These are phyloP conservation scores for Tuber magnatum DNA, from an alignment of 495 filamentous ascomycete species.

Conservation along the genomic window DNA sequence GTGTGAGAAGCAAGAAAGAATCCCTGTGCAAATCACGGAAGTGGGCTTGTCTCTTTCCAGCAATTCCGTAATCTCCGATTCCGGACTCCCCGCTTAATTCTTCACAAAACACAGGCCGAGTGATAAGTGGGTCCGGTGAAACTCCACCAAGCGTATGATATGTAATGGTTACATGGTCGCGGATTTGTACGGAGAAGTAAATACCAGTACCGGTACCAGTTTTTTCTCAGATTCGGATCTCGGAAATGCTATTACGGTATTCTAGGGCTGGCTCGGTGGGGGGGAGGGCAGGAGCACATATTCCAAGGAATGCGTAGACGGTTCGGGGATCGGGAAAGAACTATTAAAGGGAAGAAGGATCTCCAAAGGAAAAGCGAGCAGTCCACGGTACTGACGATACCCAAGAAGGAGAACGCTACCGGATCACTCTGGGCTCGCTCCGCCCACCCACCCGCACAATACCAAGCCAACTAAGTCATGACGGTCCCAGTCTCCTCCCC, in stretches of 20 bases:
- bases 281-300: background rate
- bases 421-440: background rate
- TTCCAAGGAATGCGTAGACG: background rate
- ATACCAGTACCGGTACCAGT: background rate
- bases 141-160: background rate
- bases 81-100: background rate
- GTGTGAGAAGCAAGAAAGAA: background rate
- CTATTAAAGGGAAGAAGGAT: background rate
- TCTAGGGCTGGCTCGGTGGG: background rate
- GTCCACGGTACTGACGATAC: background rate
- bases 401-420: background rate
- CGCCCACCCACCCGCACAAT: background rate
- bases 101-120: background rate
- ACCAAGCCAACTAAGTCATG: background rate
- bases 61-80: conserved; percentile 4
- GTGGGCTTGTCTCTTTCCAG: background rate
- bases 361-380: background rate
- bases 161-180: background rate
- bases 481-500: background rate
- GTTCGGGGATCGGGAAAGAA: background rate
- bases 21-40: conserved; percentile 1
- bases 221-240: conserved; percentile 1
- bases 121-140: background rate
- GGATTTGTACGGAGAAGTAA: conserved; percentile 3
- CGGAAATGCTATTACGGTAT: background rate